Conservation (phyloP, 163 green algal species). For the Chloromonas sp. region DNA sequence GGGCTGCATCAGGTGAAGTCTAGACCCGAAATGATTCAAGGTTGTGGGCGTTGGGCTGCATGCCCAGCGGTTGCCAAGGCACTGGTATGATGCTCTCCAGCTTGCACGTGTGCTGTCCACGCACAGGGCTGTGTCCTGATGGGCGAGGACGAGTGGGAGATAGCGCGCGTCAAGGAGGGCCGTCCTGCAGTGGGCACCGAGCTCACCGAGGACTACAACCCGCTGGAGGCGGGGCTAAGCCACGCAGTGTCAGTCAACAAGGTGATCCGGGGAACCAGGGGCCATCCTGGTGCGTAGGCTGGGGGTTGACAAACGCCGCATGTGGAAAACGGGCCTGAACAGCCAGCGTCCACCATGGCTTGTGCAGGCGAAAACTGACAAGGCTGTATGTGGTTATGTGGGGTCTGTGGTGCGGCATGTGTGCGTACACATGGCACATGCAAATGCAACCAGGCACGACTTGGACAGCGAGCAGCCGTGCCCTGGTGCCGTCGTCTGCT, state of each 20-base stretch:
- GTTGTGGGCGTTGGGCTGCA: not conserved
- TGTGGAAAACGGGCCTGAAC: too few species aligned
- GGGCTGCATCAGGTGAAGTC: too few species aligned
- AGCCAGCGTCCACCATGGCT: too few species aligned
- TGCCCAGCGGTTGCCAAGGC: not conserved
- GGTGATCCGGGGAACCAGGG: constrained; percentile 12
- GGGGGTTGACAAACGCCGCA: too few species aligned
- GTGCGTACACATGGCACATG: too few species aligned
- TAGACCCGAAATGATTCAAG: not conserved
- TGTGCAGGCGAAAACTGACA: too few species aligned
- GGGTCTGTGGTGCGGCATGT: too few species aligned
- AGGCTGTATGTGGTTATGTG: too few species aligned
- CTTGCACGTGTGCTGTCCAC: not conserved
- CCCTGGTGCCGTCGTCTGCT: not conserved
- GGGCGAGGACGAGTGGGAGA: constrained; percentile 62
- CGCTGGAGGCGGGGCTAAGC: constrained; percentile 71
- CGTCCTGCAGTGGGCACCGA: constrained; percentile 53
- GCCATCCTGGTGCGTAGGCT: too few species aligned
- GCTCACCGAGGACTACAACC: constrained; percentile 58
- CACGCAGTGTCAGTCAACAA: constrained; percentile 67
- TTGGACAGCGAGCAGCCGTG: too few species aligned
- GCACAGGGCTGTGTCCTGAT: constrained; percentile 59
- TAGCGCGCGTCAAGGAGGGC: constrained; percentile 50
- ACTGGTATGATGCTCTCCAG: not conserved
- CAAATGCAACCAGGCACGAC: not conserved